These are phyloP conservation scores for Meredithiella fracta DNA, from an alignment of 2,329 filamentous ascomycete species.

Conservation along the genomic window DNA sequence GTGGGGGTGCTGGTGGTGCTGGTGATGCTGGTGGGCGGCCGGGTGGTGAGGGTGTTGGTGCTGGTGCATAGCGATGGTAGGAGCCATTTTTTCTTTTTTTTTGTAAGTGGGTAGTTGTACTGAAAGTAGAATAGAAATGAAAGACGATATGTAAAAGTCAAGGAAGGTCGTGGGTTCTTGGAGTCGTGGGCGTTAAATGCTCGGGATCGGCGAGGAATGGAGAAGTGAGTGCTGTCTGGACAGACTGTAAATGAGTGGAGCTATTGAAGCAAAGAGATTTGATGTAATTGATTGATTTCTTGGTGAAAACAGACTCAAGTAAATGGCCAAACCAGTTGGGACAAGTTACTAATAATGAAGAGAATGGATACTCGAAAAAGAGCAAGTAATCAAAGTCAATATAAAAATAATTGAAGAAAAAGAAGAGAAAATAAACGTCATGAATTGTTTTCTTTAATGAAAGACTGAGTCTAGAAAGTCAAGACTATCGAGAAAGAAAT, in stretches of 20 bases:
- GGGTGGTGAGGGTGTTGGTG: background rate
- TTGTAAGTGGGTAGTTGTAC: background rate
- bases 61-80: constrained; percentile 27
- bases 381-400: background rate
- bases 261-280: background rate
- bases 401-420: constrained; percentile 6
- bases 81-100: constrained; percentile 30
- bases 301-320: background rate
- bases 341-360: background rate
- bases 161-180: constrained; percentile 1
- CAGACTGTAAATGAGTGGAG: too few relatives aligned
- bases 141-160: background rate
- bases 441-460: constrained; percentile 26
- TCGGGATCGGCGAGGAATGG: too few relatives aligned
- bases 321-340: background rate
- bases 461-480: constrained; percentile 36
- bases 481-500: constrained; percentile 11
- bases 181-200: background rate
- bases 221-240: too few relatives aligned
- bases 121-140: background rate
- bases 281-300: background rate
- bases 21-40: background rate
- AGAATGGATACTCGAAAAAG: background rate
- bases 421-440: constrained; percentile 9
- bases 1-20: constrained; percentile 19